Percentiles rank a stretch among this genome's conserved stretches.
Conservation (phyloP, 2,329 filamentous ascomycete species). For the Zymoseptoria crescenta region DNA sequence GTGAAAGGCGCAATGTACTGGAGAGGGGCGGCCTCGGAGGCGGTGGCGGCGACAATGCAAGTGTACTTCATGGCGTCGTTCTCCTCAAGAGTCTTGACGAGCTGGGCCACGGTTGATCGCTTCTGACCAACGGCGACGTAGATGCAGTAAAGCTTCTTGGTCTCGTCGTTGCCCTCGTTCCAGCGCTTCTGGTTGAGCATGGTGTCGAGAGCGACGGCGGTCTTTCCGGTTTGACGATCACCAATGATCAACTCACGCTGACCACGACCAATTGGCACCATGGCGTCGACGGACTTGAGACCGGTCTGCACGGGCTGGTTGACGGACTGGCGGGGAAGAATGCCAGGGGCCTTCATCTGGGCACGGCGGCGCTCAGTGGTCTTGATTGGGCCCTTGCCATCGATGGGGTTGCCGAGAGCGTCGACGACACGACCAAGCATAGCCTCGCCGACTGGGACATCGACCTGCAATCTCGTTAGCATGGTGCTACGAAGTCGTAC, state of each 20-base stretch:
- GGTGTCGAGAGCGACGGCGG: conserved; percentile 92
- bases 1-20: conserved; percentile 63
- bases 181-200: conserved; percentile 99
- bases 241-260: conserved; percentile 99
- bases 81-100: conserved; percentile 99
- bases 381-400: conserved; percentile 97
- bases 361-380: conserved; percentile 88
- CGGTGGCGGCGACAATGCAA: conserved; percentile 88
- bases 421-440: conserved; percentile 97
- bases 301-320: conserved; percentile 98
- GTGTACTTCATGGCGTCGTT: conserved; percentile 99
- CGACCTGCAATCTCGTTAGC: conserved; percentile 55
- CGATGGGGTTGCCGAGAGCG: conserved; percentile 97
- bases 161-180: conserved; percentile 81
- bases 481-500: background rate
- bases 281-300: conserved; percentile 98
- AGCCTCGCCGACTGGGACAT: conserved; percentile 86
- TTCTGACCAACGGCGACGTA: conserved; percentile 99
- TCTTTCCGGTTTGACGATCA: conserved; percentile 99
- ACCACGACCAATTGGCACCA: conserved; percentile 99
- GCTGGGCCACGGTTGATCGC: conserved; percentile 97
- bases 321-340: conserved; percentile 94
- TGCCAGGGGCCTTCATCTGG: conserved; percentile 97
- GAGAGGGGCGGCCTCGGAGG: conserved; percentile 72
- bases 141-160: conserved; percentile 98